Base-by-base conservation (phyloP, 805 yeast species). In the Yarrowia bubula region DNA sequence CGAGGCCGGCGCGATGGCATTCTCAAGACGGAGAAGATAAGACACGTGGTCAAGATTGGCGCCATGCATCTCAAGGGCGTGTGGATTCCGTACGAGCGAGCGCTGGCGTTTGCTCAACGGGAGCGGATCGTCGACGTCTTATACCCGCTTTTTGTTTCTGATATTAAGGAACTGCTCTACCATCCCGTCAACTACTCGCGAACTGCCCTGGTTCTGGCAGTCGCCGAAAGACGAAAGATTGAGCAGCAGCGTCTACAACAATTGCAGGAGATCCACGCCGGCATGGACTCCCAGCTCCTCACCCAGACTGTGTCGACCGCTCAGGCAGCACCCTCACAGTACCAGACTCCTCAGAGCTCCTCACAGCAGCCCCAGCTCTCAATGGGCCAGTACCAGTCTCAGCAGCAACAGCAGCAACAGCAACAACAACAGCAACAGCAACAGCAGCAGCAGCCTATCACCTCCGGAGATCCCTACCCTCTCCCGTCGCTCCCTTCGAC, bases 1-100 rank as follows among this genome's bases (percentile, higher is more conserved):
- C 80, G 96, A 68, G 96, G 96, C 35, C 82, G 95, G 69, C 81
- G 96, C 71, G 96, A 90, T 75, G 96, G 96, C n/a, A 87, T 90
- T 67, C 78, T 90, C 67, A 90, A 90, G 75, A 82, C 87, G 67
- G 96, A 89, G 72, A 86, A 87, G 69, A 83, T 85, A 37, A 79
- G 95, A 57, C 90, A 87, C 73, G 96, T 90, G 31, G 93, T 90
- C 51, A 90, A 90, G 75, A 86, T 88, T 68, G 96, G 96, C 4
- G 85, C 92, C 11, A 90, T 90, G 93, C 91, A 89, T 74, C 79
- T 90, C 71, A 90, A 90, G 76, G 96, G 96, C 38, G 96, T 90
- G 46, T 90, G 96, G 96, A 89, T 90, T 67, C 96, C 96, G 1
- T 88, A 88, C 71, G 95, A 89, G 68, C 80, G 95, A 51, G 96